These are phyloP conservation scores for Glycyrrhiza uralensis DNA, from an alignment of 306 rosid species.

Conservation along the genomic window DNA sequence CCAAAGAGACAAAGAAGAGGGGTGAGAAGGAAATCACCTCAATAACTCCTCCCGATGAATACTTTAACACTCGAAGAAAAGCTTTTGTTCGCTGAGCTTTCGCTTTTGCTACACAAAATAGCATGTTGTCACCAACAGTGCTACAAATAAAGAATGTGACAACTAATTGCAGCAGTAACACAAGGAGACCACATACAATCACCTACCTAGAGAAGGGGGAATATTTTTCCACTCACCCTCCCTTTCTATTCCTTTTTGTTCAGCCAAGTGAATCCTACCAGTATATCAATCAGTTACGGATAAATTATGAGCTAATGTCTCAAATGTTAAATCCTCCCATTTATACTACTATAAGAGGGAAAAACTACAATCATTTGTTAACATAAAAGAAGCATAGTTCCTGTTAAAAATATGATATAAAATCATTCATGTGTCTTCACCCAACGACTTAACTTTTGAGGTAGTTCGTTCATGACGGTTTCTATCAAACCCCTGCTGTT, in stretches of 20 bases:
- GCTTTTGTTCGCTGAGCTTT: slow-evolving; percentile 79
- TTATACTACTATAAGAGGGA: background rate
- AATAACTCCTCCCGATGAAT: slow-evolving; percentile 84
- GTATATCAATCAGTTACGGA: background rate
- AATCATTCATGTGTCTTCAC: too few species aligned
- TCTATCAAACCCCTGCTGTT: background rate
- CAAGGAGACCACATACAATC: slow-evolving; percentile 15
- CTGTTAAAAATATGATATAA: too few species aligned
- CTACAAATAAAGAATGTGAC: slow-evolving; percentile 1
- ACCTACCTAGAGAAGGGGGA: background rate
- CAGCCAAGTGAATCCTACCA: background rate
- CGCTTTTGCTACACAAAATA: slow-evolving; percentile 59
- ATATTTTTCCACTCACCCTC: background rate
- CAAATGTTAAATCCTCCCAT: background rate
- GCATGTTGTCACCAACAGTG: slow-evolving; percentile 23
- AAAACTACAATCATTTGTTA: background rate
- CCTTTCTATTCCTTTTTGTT: background rate
- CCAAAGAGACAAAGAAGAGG: background rate
- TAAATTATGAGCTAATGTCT: background rate
- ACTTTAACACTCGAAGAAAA: slow-evolving; percentile 84
- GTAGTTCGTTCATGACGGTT: too few species aligned
- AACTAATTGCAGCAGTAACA: slow-evolving; percentile 11
- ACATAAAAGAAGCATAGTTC: background rate
- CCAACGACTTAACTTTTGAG: too few species aligned
- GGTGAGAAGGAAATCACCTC: slow-evolving; percentile 52